A percentile compares a stretch with the other conserved stretches of the same genome.
Evolutionary conservation across 495 filamentous ascomycete species (phyloP).

Genomic region (Aspergillus olivimuriae): DNA sequence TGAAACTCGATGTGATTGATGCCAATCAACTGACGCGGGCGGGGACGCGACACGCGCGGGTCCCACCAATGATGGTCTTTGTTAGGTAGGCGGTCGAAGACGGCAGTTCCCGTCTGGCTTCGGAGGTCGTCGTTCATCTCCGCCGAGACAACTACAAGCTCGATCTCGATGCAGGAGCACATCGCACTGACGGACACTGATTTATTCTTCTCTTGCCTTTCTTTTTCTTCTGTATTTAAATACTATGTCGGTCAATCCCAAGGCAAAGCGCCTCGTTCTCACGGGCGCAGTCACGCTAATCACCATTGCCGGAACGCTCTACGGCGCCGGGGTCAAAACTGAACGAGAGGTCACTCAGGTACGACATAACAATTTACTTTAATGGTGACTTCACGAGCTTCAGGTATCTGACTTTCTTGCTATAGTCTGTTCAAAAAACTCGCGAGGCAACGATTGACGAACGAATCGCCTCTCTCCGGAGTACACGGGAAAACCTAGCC

Average conservation of each 20-base stretch:
- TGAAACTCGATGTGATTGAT: no score
- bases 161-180: no score
- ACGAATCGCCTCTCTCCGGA: constrained; percentile 45
- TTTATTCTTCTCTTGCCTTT: no score
- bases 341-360: constrained; percentile 41
- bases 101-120: constrained; percentile 1
- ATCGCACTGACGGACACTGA: no score
- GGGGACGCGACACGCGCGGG: constrained; percentile 20
- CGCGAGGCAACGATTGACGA: constrained; percentile 48
- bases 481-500: constrained; percentile 39
- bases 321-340: constrained; percentile 49
- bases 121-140: not conserved
- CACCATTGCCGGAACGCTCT: constrained; percentile 46
- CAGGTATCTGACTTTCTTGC: not conserved
- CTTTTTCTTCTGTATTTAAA: not conserved
- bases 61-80: constrained; percentile 7
- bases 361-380: constrained; percentile 1
- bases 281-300: constrained; percentile 42
- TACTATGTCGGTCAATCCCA: constrained; percentile 12
- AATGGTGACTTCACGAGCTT: not conserved
- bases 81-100: constrained; percentile 20
- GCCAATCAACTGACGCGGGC: constrained; percentile 2
- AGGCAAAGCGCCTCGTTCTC: constrained; percentile 33
- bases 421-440: constrained; percentile 32
- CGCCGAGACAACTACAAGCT: no score